Conservation (phyloP, 179 eudicot genomes). For the Sideroxylon spinosum region DNA sequence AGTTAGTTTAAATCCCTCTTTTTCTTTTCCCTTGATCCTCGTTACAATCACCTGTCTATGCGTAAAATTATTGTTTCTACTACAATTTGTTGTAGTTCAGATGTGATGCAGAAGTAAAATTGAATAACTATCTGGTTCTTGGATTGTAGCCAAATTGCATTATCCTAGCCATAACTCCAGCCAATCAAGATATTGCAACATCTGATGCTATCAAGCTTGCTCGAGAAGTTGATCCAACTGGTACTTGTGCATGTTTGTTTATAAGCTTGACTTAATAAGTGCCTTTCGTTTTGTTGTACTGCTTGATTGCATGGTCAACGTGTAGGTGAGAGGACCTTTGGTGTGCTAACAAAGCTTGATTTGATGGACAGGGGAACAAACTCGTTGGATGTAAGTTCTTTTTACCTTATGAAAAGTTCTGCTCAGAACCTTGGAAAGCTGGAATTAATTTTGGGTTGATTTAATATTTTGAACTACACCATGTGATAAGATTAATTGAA, state of each 20-base stretch:
- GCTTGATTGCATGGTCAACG: constrained; percentile 5
- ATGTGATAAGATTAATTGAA: too few relatives aligned
- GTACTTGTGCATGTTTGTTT: constrained; percentile 23
- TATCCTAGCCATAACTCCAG: constrained; percentile 68
- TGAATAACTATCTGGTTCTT: constrained; percentile 6
- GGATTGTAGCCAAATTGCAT: constrained; percentile 60
- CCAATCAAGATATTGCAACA: constrained; percentile 78
- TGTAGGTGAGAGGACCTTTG: too few relatives aligned
- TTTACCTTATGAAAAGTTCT: background rate
- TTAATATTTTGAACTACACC: too few relatives aligned
- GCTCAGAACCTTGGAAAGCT: too few relatives aligned
- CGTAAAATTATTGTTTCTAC: background rate
- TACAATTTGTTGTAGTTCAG: background rate
- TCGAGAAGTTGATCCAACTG: constrained; percentile 73
- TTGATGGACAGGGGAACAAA: constrained; percentile 43
- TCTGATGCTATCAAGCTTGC: constrained; percentile 78
- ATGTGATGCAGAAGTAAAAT: background rate
- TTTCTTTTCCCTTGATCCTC: too few relatives aligned
- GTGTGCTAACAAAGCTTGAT: too few relatives aligned
- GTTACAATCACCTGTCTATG: too few relatives aligned
- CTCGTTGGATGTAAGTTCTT: constrained; percentile 56
- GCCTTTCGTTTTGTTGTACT: background rate
- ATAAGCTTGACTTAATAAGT: background rate
- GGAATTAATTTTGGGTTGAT: too few relatives aligned
- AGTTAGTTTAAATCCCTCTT: too few relatives aligned